Evolutionary conservation across 441 rosid genomes (phyloP).

Genomic region (Macaranga tanarius): DNA sequence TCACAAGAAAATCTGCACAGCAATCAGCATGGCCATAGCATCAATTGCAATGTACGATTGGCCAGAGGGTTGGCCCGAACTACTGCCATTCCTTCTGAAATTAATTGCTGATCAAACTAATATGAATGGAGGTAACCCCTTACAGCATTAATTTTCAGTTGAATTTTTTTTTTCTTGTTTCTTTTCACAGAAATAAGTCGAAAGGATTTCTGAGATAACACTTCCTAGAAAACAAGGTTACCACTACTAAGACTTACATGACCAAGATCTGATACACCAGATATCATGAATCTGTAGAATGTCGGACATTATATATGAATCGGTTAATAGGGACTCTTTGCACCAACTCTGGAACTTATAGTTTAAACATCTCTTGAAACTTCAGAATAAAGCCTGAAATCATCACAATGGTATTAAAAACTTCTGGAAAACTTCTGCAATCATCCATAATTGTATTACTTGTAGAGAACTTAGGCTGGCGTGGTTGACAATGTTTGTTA

Average conservation of each 20-base stretch:
- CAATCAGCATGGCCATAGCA: slow-evolving; percentile 85
- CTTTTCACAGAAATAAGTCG: background rate
- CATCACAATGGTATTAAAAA: background rate
- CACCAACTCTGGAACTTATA: background rate
- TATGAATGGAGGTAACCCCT: slow-evolving; percentile 65
- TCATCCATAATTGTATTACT: no score
- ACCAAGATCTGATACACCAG: background rate
- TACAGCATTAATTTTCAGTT: slow-evolving; percentile 10
- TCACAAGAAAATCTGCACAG: slow-evolving; percentile 80
- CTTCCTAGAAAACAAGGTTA: background rate
- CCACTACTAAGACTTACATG: background rate
- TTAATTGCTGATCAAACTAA: slow-evolving; percentile 61
- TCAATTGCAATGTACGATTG: slow-evolving; percentile 79
- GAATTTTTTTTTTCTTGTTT: background rate
- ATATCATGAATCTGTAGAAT: background rate
- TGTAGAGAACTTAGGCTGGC: background rate
- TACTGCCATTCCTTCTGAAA: slow-evolving; percentile 72
- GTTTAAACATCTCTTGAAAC: background rate
- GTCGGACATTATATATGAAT: background rate
- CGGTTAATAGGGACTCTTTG: background rate
- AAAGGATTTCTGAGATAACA: background rate
- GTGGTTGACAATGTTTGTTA: background rate
- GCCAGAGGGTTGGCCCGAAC: slow-evolving; percentile 94
- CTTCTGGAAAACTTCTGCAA: background rate
- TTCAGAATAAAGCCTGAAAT: background rate